Evolutionary conservation across 2,329 filamentous ascomycete species (phyloP), one percentile per base, ranked within the genome.

Genomic region (Stagonosporopsis cucurbitacearum): DNA sequence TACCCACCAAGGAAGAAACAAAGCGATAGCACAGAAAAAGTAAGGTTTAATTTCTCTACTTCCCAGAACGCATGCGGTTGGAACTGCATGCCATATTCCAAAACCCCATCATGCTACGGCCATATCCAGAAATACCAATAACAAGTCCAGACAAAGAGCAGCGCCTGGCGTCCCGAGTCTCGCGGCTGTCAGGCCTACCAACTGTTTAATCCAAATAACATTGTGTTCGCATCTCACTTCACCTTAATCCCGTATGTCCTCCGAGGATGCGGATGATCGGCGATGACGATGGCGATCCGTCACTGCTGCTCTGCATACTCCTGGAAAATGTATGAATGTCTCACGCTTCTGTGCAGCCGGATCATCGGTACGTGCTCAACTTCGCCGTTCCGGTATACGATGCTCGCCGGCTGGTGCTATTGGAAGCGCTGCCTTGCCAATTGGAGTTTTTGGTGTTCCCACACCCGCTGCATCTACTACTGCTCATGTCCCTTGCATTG

Each of bases 401-500:
- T 12, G 26, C 22, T 42, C 53, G 15, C 11, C 36, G 23, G 11
- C 30, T 12, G 17, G 17, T 32, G 25, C 46, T 43, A 17, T 26
- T 36, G 3, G 42, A 35, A 13, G 17, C 36, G 17, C 46, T 37
- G 23, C 46, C 46, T 17, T 13, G 35, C 22, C 35, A 39, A 17
- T 35, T n/a, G 30, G 43, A 13, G n/a, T 33, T 45, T 36, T 42
- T 51, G 4, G 30, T 23, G 20, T 44, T 19, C 22, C 43, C 42
- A 35, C 53, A 19, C 8, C 37, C 37, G 28, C n/a, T 37, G 20
- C 25, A 25, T 41, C 33, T 30, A 13, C 26, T 17, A 36, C 25
- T 40, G 40, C 36, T 19, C 19, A 48, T 30, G 20, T 53, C n/a
- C 35, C 54, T 57, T 15, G 49, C 50, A 4, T 53, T 57, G 23